Percentiles rank a stretch among this genome's conserved stretches.
Conservation (phyloP, 768 basidiomycete species). For the Boletus reticulatus region DNA sequence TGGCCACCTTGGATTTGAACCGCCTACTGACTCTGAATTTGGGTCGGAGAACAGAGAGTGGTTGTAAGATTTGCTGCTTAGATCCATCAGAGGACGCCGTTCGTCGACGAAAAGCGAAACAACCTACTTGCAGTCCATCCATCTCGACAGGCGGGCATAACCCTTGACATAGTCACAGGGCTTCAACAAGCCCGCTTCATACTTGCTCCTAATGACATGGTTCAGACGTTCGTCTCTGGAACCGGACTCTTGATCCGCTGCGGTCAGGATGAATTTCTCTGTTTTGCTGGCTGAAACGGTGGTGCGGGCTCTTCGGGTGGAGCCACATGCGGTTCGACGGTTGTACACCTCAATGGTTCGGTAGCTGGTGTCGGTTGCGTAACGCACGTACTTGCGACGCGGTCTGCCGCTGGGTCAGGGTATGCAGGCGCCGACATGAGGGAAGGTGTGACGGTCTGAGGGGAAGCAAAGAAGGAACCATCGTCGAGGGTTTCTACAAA, state of each 20-base stretch:
- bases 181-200: constrained; percentile 91
- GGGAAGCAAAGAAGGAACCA: constrained; percentile 71
- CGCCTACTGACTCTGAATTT: constrained; percentile 67
- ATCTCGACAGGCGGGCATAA: constrained; percentile 84
- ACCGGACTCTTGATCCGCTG: constrained; percentile 91
- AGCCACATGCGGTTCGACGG: constrained; percentile 20
- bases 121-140: constrained; percentile 91
- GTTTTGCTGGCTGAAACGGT: constrained; percentile 71
- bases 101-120: not conserved
- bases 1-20: not conserved
- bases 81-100: not conserved
- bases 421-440: constrained; percentile 44
- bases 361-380: constrained; percentile 12
- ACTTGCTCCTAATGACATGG: constrained; percentile 92
- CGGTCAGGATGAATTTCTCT: constrained; percentile 87
- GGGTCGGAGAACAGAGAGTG: constrained; percentile 78
- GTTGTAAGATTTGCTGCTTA: constrained; percentile 88
- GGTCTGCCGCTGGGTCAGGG: constrained; percentile 10
- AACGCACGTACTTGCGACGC: constrained; percentile 14
- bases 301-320: constrained; percentile 43
- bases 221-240: constrained; percentile 87
- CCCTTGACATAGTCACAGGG: constrained; percentile 98
- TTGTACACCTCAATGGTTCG: constrained; percentile 20
- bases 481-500: constrained; percentile 89
- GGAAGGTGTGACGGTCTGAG: constrained; percentile 46